Evolutionary conservation across 2,329 filamentous ascomycete species (phyloP).

Genomic region (Phialemonium atrogriseum): DNA sequence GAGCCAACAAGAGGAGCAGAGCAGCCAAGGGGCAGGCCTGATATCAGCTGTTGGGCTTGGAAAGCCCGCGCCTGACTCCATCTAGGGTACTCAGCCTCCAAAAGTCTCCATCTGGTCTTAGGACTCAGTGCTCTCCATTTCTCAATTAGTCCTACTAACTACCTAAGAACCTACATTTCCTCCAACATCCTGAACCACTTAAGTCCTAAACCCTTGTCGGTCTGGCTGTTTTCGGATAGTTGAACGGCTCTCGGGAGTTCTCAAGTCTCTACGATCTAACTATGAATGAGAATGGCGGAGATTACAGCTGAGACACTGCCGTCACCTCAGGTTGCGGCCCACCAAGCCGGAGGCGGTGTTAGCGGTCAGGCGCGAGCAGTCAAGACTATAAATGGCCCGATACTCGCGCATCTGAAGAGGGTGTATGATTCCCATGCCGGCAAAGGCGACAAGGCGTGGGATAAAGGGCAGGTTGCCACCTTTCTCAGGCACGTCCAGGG

Average conservation of each 20-base stretch:
- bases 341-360: constrained; percentile 40
- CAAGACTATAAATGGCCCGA: constrained; percentile 28
- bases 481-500: constrained; percentile 41
- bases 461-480: constrained; percentile 30
- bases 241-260: background rate
- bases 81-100: no score
- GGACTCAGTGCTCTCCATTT: no score
- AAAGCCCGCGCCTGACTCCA: no score
- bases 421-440: constrained; percentile 38
- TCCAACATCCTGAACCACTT: no score
- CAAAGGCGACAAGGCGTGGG: constrained; percentile 32
- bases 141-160: no score
- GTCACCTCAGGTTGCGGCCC: constrained; percentile 19
- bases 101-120: no score
- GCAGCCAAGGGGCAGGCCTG: no score
- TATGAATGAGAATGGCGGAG: constrained; percentile 6
- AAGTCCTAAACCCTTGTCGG: no score
- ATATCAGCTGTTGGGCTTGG: no score
- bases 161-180: no score
- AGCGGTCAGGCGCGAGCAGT: constrained; percentile 32
- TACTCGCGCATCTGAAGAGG: constrained; percentile 34
- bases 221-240: no score
- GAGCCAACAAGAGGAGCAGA: no score
- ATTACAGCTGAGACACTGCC: background rate
- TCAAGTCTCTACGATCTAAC: background rate